Conservation (phyloP, 306 rosid genomes). For the Phaseolus lunatus region DNA sequence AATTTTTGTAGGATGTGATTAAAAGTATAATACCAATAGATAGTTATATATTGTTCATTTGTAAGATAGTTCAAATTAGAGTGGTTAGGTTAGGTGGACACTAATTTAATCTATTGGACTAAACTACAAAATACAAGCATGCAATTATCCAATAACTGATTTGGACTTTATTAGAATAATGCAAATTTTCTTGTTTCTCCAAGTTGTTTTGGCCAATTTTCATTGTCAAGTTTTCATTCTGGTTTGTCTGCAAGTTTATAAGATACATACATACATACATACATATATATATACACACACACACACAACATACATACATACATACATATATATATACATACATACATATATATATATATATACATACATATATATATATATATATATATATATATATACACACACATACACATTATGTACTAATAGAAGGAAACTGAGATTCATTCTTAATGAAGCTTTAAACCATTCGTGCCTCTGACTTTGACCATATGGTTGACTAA, state of each 20-base stretch:
- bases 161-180: background rate
- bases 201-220: background rate
- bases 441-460: background rate
- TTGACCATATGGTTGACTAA: slow-evolving; percentile 52
- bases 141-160: background rate
- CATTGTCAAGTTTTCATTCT: background rate
- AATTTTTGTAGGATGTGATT: slow-evolving; percentile 12
- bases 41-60: background rate
- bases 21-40: slow-evolving; percentile 20
- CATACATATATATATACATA: no score
- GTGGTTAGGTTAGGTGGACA: background rate
- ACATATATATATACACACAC: no score
- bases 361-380: no score
- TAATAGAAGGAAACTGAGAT: slow-evolving; percentile 25
- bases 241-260: no score
- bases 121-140: background rate
- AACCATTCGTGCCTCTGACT: slow-evolving; percentile 37
- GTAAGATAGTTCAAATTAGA: background rate
- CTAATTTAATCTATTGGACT: background rate
- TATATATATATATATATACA: no score
- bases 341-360: no score
- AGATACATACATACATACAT: background rate
- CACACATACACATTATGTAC: no score
- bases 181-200: background rate
- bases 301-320: no score